Conservation (phyloP, 2,329 filamentous ascomycete species). For the Xylariaceae sp. region DNA sequence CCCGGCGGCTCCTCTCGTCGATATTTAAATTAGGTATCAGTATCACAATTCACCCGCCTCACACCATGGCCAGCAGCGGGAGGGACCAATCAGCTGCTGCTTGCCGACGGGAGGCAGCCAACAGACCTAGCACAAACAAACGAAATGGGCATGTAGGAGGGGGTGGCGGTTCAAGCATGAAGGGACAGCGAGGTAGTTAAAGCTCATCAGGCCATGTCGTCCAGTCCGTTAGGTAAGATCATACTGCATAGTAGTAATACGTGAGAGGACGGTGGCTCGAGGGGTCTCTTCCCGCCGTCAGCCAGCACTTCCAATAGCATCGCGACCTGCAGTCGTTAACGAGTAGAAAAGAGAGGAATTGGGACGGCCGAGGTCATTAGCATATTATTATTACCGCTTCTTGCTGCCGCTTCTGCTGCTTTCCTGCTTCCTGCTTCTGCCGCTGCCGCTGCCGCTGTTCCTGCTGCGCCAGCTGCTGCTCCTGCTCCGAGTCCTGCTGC, state of each 20-base stretch:
- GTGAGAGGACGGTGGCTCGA: not conserved
- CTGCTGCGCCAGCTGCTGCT: too few species aligned
- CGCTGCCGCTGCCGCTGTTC: too few species aligned
- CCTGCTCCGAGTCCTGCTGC: too few species aligned
- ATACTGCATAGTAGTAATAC: not conserved
- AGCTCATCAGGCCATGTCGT: not conserved
- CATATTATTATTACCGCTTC: not conserved
- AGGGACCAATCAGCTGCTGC: not conserved
- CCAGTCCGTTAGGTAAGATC: not conserved
- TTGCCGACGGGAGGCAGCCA: slow-evolving; percentile 1
- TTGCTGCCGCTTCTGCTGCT: not conserved
- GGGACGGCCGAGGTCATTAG: not conserved
- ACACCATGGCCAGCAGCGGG: not conserved
- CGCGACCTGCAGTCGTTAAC: not conserved
- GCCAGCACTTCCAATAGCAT: not conserved
- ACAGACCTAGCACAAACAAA: not conserved
- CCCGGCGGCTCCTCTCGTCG: not conserved
- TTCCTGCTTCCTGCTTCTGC: too few species aligned
- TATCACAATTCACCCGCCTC: slow-evolving; percentile 1
- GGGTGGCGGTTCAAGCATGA: not conserved
- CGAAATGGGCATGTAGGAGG: not conserved
- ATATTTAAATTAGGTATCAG: not conserved
- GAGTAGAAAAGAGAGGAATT: not conserved
- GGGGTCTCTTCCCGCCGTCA: not conserved
- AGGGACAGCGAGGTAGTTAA: not conserved